These are phyloP conservation scores for Aristolochia californica DNA, from an alignment of 164 flowering plant genomes.

Conservation along the genomic window DNA sequence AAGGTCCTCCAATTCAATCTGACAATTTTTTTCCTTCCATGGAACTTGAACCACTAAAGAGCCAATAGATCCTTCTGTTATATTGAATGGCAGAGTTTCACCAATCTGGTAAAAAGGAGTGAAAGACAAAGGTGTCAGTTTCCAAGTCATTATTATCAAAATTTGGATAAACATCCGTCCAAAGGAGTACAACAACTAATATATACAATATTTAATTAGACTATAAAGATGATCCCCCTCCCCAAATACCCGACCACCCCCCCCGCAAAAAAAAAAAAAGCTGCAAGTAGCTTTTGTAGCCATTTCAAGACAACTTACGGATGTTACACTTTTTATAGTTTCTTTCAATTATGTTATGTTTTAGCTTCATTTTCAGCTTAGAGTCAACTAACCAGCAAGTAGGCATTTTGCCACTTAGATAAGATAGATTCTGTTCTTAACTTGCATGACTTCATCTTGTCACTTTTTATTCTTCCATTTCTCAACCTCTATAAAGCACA, in stretches of 20 bases:
- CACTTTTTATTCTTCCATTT: neutral
- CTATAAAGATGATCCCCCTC: neutral
- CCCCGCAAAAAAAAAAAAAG: too few species aligned
- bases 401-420: neutral
- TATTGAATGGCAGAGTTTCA: constrained; percentile 28
- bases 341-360: neutral
- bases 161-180: neutral
- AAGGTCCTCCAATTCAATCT: constrained; percentile 76
- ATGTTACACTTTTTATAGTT: neutral
- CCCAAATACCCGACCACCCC: too few species aligned
- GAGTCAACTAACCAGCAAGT: neutral
- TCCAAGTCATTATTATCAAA: neutral
- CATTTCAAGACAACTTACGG: neutral
- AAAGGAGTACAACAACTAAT: neutral
- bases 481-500: neutral
- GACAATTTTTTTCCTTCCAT: constrained; percentile 63
- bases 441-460: neutral
- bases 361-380: neutral
- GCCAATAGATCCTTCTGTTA: constrained; percentile 88
- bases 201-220: too few species aligned
- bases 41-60: constrained; percentile 59
- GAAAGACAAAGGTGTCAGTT: neutral
- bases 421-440: neutral
- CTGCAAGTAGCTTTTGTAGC: neutral
- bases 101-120: constrained; percentile 41